Conservation (phyloP, 768 basidiomycete genomes). For the Tylopilus sp. region DNA sequence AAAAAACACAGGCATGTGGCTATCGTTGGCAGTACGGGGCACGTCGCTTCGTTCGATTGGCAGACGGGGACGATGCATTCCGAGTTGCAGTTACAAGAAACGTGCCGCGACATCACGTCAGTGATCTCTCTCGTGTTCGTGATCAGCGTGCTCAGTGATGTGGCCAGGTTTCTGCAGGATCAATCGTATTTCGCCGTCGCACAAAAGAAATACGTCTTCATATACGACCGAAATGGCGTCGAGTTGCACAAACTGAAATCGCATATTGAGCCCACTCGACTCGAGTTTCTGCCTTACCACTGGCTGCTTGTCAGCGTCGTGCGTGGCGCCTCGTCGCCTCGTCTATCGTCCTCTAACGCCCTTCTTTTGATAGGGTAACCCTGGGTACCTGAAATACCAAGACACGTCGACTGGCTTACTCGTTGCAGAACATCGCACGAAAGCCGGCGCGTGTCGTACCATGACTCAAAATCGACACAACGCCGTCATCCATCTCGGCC, state of each 20-base stretch:
- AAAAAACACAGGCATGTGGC: conserved; percentile 81
- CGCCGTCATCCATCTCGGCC: conserved; percentile 92
- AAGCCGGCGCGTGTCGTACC: conserved; percentile 77
- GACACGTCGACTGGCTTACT: conserved; percentile 92
- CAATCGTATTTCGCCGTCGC: conserved; percentile 93
- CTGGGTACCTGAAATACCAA: conserved; percentile 93
- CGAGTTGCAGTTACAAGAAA: conserved; percentile 87
- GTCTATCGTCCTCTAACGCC: background rate
- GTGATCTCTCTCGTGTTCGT: conserved; percentile 23
- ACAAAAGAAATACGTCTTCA: conserved; percentile 93
- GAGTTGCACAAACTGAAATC: conserved; percentile 84
- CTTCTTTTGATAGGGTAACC: conserved; percentile 56
- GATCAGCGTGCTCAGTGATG: background rate
- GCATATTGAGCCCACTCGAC: conserved; percentile 83
- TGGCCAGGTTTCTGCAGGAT: conserved; percentile 81
- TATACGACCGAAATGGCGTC: conserved; percentile 92
- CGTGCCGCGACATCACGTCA: conserved; percentile 88
- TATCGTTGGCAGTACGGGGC: conserved; percentile 77
- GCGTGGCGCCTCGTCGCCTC: conserved; percentile 28
- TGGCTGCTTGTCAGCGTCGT: conserved; percentile 88
- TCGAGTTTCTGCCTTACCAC: conserved; percentile 94
- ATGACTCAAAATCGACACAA: conserved; percentile 93
- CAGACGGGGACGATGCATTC: conserved; percentile 80
- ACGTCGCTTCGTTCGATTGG: conserved; percentile 94
- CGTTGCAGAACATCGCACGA: conserved; percentile 84